These are phyloP conservation scores for Penicillium sp. DNA, from an alignment of 2,329 filamentous ascomycete genomes.

Conservation along the genomic window DNA sequence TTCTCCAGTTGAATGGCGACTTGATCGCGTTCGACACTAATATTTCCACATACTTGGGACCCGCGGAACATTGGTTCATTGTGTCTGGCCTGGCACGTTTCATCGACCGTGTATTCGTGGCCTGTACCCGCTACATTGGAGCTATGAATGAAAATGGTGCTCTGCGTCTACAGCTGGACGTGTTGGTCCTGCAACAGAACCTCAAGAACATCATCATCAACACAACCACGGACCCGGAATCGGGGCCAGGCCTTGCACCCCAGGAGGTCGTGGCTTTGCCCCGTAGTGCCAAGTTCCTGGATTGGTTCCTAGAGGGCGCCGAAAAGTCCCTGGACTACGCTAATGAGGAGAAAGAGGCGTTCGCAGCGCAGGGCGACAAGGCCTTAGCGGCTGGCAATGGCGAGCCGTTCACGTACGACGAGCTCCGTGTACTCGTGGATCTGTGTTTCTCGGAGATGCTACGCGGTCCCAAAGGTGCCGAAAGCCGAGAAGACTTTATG, in stretches of 20 bases:
- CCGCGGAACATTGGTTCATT: conserved; percentile 68
- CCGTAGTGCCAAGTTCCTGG: conserved; percentile 43
- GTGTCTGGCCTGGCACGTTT: conserved; percentile 70
- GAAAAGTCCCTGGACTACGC: conserved; percentile 44
- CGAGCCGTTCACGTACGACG: conserved; percentile 44
- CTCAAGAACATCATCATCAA: conserved; percentile 76
- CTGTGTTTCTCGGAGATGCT: conserved; percentile 45
- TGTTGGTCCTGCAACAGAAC: conserved; percentile 91
- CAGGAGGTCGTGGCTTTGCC: conserved; percentile 40
- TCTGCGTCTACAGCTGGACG: conserved; percentile 86
- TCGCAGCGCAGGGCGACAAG: conserved; percentile 33
- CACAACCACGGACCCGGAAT: conserved; percentile 14
- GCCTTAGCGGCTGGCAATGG: conserved; percentile 37
- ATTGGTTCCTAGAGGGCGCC: conserved; percentile 46
- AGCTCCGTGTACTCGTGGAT: conserved; percentile 43
- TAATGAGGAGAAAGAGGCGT: conserved; percentile 41
- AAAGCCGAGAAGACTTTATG: conserved; percentile 45
- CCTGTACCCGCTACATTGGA: conserved; percentile 63
- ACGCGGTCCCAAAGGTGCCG: conserved; percentile 37
- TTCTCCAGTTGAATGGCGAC: conserved; percentile 77
- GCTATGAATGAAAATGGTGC: conserved; percentile 81
- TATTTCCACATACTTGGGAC: conserved; percentile 65
- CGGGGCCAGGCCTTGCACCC: conserved; percentile 6
- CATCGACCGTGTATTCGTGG: conserved; percentile 72
- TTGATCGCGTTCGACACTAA: conserved; percentile 86